These are phyloP conservation scores for Plantago major DNA, from an alignment of 257 asterid genomes.

Conservation along the genomic window DNA sequence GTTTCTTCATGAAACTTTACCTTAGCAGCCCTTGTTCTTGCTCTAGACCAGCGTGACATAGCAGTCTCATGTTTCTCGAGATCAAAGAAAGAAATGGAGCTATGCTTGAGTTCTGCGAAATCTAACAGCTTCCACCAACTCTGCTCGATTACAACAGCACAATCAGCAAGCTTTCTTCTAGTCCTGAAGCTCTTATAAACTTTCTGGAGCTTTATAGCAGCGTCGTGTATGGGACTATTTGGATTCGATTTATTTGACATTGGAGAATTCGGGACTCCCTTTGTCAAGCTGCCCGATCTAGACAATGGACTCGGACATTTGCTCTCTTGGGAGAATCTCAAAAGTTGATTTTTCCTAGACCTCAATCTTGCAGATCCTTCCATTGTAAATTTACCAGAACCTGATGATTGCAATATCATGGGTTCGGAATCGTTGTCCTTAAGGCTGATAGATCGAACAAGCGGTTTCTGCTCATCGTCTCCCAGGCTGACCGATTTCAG, in stretches of 20 bases:
- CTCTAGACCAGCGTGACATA: conserved; percentile 87
- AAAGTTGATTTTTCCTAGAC: conserved; percentile 23
- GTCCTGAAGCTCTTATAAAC: conserved; percentile 89
- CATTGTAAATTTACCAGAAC: conserved; percentile 30
- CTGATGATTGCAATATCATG: conserved; percentile 26
- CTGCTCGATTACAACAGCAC: conserved; percentile 88
- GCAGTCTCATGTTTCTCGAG: conserved; percentile 88
- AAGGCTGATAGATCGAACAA: conserved; percentile 33
- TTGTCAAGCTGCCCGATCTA: conserved; percentile 22
- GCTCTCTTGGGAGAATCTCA: conserved; percentile 28
- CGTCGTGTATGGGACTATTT: conserved; percentile 62
- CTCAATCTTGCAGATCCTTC: conserved; percentile 39
- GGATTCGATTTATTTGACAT: conserved; percentile 23
- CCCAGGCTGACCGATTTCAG: conserved; percentile 37
- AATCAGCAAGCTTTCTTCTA: conserved; percentile 85
- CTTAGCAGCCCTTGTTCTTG: conserved; percentile 94
- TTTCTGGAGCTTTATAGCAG: conserved; percentile 85
- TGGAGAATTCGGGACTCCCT: conserved; percentile 24
- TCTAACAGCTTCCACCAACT: conserved; percentile 96
- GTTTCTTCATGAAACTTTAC: conserved; percentile 25
- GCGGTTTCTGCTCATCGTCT: conserved; percentile 28
- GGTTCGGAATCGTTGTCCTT: conserved; percentile 31
- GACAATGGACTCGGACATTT: conserved; percentile 12
- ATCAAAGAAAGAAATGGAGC: conserved; percentile 88
- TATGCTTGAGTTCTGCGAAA: conserved; percentile 84